Evolutionary conservation across 2,329 filamentous ascomycete genomes (phyloP), one percentile per base, ranked within the genome.

Genomic region (Talaromyces rugulosus): DNA sequence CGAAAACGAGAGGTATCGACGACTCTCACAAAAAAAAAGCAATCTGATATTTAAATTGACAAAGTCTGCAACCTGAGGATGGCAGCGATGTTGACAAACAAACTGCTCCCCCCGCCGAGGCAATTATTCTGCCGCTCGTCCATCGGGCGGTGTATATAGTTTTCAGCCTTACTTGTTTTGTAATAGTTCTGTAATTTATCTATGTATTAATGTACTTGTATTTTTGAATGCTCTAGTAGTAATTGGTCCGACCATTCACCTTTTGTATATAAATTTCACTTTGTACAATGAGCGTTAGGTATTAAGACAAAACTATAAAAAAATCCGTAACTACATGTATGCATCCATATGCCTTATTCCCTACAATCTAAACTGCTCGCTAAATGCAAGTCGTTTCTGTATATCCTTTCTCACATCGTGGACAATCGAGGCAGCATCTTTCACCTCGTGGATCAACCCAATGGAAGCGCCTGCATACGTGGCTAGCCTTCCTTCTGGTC

Each of bases 381-480:
- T n/a, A 11, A 33, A 53, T 53, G 51, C 28, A 23, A 62, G 18
- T 27, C 34, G 52, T 28, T n/a, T 57, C 18, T 16, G 33, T 11
- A 54, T 58, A 30, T 36, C 36, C 31, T 58, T 34, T 51, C 18
- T 56, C 9, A 75, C 66, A 3, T 68, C 66, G 36, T 66, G 63
- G 0, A 83, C 75, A 64, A 83, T 80, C 0, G 62, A 66, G 1
- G 63, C 72, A 0, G 81, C 80, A 36, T 68, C 64, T 44, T 76
- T 69, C 0, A 83, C 76, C 4, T 70, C 67, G 30, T 72, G 72
- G 18, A 83, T 73, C 31, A 83, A 66, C 0, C 82, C 81, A 23
- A 83, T 69, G 0, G 74, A 74, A 0, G 80, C 77, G 0, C 81
- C 80, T 0, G 80, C 81, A 66, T 83, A 83, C 1, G 81, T 83